Evolutionary conservation across 495 filamentous ascomycete species (phyloP).

Genomic region (Diplogelasinospora grovesii): DNA sequence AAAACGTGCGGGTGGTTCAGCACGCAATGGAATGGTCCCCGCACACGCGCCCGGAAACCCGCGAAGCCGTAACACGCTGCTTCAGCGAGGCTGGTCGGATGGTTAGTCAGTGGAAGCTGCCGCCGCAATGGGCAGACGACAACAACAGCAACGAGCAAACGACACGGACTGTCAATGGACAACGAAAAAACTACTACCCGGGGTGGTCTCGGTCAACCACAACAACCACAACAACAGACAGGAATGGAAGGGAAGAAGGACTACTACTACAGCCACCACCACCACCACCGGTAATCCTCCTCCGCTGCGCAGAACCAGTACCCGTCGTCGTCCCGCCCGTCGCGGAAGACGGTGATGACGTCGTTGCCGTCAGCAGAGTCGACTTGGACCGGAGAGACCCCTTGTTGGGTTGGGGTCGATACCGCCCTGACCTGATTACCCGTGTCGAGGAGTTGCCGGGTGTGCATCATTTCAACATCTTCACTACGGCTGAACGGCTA

Average conservation of each 20-base stretch:
- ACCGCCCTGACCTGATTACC: constrained; percentile 27
- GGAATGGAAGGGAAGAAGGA: neutral
- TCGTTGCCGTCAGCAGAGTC: constrained; percentile 24
- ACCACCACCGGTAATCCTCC: constrained; percentile 31
- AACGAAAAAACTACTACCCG: no score
- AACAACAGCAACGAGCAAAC: neutral
- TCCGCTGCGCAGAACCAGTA: constrained; percentile 30
- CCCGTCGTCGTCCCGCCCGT: no score
- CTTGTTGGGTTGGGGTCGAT: constrained; percentile 35
- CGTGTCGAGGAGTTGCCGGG: constrained; percentile 32
- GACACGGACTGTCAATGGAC: no score
- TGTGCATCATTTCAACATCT: constrained; percentile 38
- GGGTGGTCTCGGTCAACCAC: no score
- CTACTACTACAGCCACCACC: no score
- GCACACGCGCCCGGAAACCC: constrained; percentile 30
- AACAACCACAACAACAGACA: no score
- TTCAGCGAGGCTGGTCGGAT: constrained; percentile 34
- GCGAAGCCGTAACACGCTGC: constrained; percentile 24
- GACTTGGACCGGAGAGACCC: constrained; percentile 26
- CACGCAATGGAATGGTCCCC: constrained; percentile 22
- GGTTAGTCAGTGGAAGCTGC: constrained; percentile 29
- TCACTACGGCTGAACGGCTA: constrained; percentile 20
- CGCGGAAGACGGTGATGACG: constrained; percentile 15
- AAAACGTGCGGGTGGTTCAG: constrained; percentile 14
- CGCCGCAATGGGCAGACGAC: constrained; percentile 19